Evolutionary conservation across 805 yeast species (phyloP).

Genomic region (Citeromyces matritensis): DNA sequence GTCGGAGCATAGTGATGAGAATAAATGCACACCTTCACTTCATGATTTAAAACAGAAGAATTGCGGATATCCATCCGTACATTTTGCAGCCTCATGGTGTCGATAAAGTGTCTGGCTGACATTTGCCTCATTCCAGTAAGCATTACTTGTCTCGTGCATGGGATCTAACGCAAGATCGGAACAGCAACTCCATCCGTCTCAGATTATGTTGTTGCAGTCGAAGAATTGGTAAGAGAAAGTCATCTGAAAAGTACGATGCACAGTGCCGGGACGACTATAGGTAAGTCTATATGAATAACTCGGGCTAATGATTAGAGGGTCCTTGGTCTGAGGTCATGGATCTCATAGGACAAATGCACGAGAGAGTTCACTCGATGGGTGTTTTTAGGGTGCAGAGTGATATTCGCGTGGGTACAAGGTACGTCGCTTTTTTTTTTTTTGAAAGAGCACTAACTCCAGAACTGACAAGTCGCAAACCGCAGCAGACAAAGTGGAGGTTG

Average conservation of each 20-base stretch:
- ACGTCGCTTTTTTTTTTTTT: conserved; percentile 7
- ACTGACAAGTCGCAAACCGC: conserved; percentile 62
- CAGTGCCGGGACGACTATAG: conserved; percentile 85
- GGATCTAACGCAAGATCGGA: conserved; percentile 36
- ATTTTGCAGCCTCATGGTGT: too few relatives aligned
- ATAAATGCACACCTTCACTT: too few relatives aligned
- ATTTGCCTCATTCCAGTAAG: conserved; percentile 72
- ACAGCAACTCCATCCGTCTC: conserved; percentile 69
- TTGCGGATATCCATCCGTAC: too few relatives aligned
- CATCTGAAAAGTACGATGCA: conserved; percentile 59
- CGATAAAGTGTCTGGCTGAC: conserved; percentile 74
- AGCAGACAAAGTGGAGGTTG: conserved; percentile 55
- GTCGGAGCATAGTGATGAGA: too few relatives aligned
- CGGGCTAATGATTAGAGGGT: conserved; percentile 35
- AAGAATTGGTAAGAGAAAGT: conserved; percentile 43
- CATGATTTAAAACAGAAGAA: too few relatives aligned
- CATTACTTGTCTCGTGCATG: conserved; percentile 4
- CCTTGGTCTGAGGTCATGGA: conserved; percentile 86
- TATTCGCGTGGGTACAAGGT: conserved; percentile 68
- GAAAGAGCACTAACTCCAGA: conserved; percentile 14
- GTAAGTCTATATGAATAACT: conserved; percentile 3
- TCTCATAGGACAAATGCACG: conserved; percentile 66
- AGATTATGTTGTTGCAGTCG: conserved; percentile 62
- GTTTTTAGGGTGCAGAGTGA: conserved; percentile 74
- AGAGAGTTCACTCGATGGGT: conserved; percentile 55